Percentiles rank a stretch among this genome's conserved stretches.
phyloP scores from a whole-genome alignment of 1,284 basidiomycete species.

The Fomitopsis pinicola region DNA sequence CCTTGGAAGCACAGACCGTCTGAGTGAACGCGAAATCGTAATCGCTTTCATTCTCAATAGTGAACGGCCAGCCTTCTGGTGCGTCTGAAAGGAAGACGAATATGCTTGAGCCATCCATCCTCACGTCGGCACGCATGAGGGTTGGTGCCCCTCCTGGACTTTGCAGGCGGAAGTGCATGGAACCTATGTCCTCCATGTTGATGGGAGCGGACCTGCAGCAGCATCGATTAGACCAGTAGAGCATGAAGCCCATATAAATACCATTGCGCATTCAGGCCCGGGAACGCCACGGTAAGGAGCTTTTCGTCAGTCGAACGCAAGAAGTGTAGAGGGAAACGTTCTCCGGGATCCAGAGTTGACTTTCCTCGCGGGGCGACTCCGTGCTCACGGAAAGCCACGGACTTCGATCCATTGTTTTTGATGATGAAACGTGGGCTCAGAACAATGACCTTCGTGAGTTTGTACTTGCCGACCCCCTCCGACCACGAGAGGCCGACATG shows the following conservation, averaged over 20 bases:
- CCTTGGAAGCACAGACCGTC: conserved; percentile 42
- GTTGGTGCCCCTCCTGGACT: conserved; percentile 41
- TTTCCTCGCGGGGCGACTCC: conserved; percentile 69
- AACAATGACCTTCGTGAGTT: conserved; percentile 92
- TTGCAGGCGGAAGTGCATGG: conserved; percentile 73
- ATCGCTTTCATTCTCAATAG: conserved; percentile 88
- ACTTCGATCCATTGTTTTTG: conserved; percentile 73
- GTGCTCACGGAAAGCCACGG: conserved; percentile 84
- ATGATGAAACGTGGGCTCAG: conserved; percentile 89
- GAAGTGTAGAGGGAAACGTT: conserved; percentile 69
- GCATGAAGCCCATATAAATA: conserved; percentile 26
- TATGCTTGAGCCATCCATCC: conserved; percentile 86
- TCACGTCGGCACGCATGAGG: conserved; percentile 80
- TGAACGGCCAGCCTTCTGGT: conserved; percentile 82
- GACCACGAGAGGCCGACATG: conserved; percentile 91
- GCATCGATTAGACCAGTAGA: not conserved
- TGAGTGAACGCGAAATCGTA: conserved; percentile 74
- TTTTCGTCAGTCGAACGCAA: conserved; percentile 66
- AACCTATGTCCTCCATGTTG: conserved; percentile 90
- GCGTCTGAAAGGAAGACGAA: conserved; percentile 78
- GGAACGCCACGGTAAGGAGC: conserved; percentile 80
- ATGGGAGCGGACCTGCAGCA: conserved; percentile 82
- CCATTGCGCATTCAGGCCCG: conserved; percentile 86
- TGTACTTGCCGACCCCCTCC: conserved; percentile 95
- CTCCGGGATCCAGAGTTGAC: conserved; percentile 63